Conservation (phyloP, 148 eudicot genomes). For the Chenopodium formosanum region DNA sequence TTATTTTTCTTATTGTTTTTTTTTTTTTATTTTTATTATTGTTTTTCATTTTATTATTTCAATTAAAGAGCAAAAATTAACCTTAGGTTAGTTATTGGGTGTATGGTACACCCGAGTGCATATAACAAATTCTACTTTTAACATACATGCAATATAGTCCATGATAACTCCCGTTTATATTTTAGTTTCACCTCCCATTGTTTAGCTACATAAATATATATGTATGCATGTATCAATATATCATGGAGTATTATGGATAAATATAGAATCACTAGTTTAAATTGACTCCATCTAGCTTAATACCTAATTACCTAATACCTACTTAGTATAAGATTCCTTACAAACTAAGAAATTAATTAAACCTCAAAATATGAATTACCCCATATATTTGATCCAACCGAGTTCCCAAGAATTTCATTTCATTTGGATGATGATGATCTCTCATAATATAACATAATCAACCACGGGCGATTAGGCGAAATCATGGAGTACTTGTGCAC, state of each 20-base stretch:
- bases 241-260: slow-evolving; percentile 18
- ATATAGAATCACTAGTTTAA: neutral
- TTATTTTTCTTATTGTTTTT: no score
- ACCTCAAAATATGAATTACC: neutral
- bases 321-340: neutral
- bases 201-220: slow-evolving; percentile 11
- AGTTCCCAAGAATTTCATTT: neutral
- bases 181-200: slow-evolving; percentile 20
- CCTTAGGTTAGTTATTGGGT: no score
- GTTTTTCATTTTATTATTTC: no score
- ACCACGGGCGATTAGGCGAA: slow-evolving; percentile 39
- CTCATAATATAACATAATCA: neutral
- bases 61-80: no score
- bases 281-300: slow-evolving; percentile 5
- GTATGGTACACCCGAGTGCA: no score
- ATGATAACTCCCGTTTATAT: slow-evolving; percentile 19
- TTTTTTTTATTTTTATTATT: no score
- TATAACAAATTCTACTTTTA: neutral
- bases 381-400: neutral
- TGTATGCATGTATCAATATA: slow-evolving; percentile 19
- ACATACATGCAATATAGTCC: slow-evolving; percentile 20
- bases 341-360: slow-evolving; percentile 6
- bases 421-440: neutral
- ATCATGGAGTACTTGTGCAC: slow-evolving; percentile 89
- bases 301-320: slow-evolving; percentile 18